Evolutionary conservation across 108 stramenopile genomes (phyloP), one percentile per base, ranked within the genome.

Genomic region (Cyclotella baltica): DNA sequence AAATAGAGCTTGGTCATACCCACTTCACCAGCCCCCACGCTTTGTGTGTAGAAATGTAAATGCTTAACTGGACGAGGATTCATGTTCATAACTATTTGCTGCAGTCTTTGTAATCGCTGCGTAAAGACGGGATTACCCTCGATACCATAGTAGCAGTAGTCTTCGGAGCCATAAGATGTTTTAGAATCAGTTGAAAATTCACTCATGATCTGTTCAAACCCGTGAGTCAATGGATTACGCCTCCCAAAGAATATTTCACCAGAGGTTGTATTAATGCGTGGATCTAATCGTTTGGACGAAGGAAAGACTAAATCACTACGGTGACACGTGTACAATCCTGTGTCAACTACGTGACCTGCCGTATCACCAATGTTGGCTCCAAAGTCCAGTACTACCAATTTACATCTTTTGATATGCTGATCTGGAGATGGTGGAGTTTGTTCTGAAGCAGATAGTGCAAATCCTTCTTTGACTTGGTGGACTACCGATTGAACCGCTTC

Each of bases 121-220:
- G 82, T 86, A 69, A 86, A 86, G 16, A 19, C 47, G 22, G 86
- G 86, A 69, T 86, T 86, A 28, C 86, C 86, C 52, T 86, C 86
- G 62, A 83, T 71, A 1, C 86, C 86, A 37, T 86, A 86, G 19
- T 73, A 76, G 66, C 86, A 83, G 16, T 70, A 73, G 18, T 78
- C 56, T 38, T 77, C 70, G 30, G 74, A 63, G 10, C 63, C 37
- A 48, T 36, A 35, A n/a, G n/a, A n/a, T n/a, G n/a, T n/a, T n/a
- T n/a, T n/a, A n/a, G n/a, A n/a, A n/a, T n/a, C n/a, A n/a, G n/a
- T n/a, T 18, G 22, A 25, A 25, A 15, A 20, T 18, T 55, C 40
- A 43, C 13, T 43, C 40, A 43, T 43, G 40, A 43, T 43, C 6
- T 43, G 40, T 43, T 43, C 10, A 10, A 43, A 43, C 6, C 40